A percentile compares a stretch with the other conserved stretches of the same genome.
These are phyloP conservation scores for Yamadazyma laniorum DNA, from an alignment of 805 yeast genomes.

Conservation along the genomic window DNA sequence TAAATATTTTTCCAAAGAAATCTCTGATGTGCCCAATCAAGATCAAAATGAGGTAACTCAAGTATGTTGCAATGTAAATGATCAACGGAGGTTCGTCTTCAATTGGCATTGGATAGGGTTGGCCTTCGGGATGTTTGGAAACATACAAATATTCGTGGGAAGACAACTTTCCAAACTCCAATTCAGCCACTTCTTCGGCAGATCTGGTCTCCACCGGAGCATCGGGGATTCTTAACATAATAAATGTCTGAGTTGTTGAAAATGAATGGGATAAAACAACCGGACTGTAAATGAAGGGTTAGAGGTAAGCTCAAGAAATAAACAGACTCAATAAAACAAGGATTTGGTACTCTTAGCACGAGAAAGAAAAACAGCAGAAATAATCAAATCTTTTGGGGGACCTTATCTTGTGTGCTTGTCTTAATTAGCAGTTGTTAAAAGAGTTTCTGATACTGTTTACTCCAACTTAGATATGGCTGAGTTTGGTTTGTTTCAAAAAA, in stretches of 20 bases:
- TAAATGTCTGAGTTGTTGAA: neutral
- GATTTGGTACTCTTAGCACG: no score
- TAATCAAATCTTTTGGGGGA: no score
- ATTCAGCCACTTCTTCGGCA: constrained; percentile 39
- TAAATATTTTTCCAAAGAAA: constrained; percentile 75
- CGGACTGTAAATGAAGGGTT: constrained; percentile 2
- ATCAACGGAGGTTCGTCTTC: constrained; percentile 87
- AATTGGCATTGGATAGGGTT: constrained; percentile 59
- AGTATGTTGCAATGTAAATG: constrained; percentile 75
- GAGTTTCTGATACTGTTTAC: no score
- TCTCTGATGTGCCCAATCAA: constrained; percentile 90
- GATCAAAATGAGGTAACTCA: constrained; percentile 80
- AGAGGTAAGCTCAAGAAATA: neutral
- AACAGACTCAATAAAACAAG: no score
- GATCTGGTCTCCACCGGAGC: constrained; percentile 39
- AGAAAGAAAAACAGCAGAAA: no score
- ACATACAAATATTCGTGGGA: constrained; percentile 63
- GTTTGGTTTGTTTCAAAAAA: no score
- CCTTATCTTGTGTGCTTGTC: no score
- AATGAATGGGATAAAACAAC: constrained; percentile 3
- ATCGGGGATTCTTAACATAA: constrained; percentile 31
- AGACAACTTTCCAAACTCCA: constrained; percentile 73
- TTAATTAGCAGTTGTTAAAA: no score
- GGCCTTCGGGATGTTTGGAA: constrained; percentile 55
- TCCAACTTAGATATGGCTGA: no score